These are phyloP conservation scores for Fomitopsis serialis DNA, from an alignment of 768 basidiomycete species.

Conservation along the genomic window DNA sequence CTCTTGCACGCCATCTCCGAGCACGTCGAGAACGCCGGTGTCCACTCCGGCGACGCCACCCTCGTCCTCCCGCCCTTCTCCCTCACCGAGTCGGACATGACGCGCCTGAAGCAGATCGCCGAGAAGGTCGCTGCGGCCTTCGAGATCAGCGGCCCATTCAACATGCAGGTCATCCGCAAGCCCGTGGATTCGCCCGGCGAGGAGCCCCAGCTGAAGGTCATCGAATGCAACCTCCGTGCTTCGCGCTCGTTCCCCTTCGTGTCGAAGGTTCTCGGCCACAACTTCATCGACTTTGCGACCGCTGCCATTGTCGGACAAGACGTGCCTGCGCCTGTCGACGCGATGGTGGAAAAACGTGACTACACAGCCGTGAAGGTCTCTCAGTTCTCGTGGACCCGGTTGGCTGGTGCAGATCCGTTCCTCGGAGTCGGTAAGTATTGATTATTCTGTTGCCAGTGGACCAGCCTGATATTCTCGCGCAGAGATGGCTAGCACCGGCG, in stretches of 20 bases:
- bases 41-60: conserved; percentile 98
- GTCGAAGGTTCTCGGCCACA: conserved; percentile 94
- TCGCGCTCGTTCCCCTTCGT: conserved; percentile 99
- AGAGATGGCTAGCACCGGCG: conserved; percentile 99
- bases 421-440: conserved; percentile 77
- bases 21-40: conserved; percentile 97
- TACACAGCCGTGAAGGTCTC: conserved; percentile 97
- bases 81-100: conserved; percentile 67
- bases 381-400: conserved; percentile 96
- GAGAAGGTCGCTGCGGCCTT: conserved; percentile 94
- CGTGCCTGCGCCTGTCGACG: conserved; percentile 86
- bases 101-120: conserved; percentile 87
- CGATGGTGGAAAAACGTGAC: conserved; percentile 85
- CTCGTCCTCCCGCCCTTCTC: conserved; percentile 95
- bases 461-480: conserved; percentile 9
- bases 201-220: conserved; percentile 83
- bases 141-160: conserved; percentile 96
- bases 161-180: conserved; percentile 98
- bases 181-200: conserved; percentile 44
- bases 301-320: conserved; percentile 80
- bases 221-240: conserved; percentile 97
- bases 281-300: conserved; percentile 94
- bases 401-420: conserved; percentile 96
- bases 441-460: background rate
- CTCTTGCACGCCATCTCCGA: conserved; percentile 96